Conservation (phyloP, 768 basidiomycete genomes). For the Clavaria fumosa region DNA sequence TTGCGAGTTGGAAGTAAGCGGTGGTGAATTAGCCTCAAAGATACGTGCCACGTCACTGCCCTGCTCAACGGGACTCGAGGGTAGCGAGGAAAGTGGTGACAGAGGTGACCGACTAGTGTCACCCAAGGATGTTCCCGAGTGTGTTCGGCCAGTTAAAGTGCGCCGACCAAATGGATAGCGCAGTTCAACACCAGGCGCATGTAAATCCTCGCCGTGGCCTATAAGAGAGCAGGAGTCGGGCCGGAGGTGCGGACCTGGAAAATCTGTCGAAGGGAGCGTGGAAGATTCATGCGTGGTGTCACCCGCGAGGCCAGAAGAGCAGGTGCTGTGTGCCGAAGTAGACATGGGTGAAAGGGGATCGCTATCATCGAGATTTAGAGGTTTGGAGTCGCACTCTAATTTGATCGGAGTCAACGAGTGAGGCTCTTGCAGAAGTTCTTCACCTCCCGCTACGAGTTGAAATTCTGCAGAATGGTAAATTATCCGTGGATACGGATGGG, state of each 20-base stretch:
- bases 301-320: neutral
- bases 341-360: conserved; percentile 13
- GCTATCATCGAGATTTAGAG: conserved; percentile 29
- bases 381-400: conserved; percentile 31
- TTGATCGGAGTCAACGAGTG: conserved; percentile 37
- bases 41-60: conserved; percentile 5
- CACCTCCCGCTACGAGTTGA: conserved; percentile 66
- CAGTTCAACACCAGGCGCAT: too few relatives aligned
- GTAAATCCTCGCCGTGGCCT: too few relatives aligned
- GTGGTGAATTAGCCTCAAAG: conserved; percentile 10
- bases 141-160: too few relatives aligned
- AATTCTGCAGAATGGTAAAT: conserved; percentile 32
- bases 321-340: neutral
- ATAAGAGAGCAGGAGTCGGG: too few relatives aligned
- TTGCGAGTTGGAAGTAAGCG: conserved; percentile 13
- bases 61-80: too few relatives aligned
- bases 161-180: too few relatives aligned
- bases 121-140: too few relatives aligned
- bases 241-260: neutral
- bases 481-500: conserved; percentile 10
- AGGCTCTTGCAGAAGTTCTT: conserved; percentile 45
- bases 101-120: too few relatives aligned
- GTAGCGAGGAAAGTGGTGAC: too few relatives aligned
- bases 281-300: too few relatives aligned
- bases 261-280: conserved; percentile 1